These are phyloP conservation scores for Debaryomycetaceae sp. DNA, from an alignment of 1,139 yeast species.

Conservation along the genomic window DNA sequence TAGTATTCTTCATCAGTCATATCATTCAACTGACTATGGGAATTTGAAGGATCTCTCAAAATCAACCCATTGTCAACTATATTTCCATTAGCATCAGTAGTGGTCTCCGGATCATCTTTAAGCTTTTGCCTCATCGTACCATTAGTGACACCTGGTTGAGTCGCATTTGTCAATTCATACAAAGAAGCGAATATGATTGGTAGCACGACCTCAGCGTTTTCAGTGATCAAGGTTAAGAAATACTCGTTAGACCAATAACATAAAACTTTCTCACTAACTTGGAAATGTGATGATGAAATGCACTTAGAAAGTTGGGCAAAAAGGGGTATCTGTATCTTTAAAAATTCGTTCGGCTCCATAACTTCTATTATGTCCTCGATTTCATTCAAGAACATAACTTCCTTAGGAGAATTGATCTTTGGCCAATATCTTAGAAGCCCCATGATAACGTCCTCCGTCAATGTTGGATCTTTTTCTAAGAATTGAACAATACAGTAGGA, in stretches of 20 bases:
- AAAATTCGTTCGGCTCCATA: conserved; percentile 89
- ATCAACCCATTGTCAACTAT: conserved; percentile 40
- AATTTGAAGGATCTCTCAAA: conserved; percentile 20
- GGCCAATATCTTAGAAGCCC: conserved; percentile 97
- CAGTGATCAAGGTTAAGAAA: conserved; percentile 84
- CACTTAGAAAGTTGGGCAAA: conserved; percentile 94
- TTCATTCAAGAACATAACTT: conserved; percentile 92
- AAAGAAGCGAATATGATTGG: conserved; percentile 91
- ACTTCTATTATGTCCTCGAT: conserved; percentile 96
- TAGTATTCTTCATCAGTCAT: conserved; percentile 46
- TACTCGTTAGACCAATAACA: conserved; percentile 95
- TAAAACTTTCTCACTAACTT: conserved; percentile 92
- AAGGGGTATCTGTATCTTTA: conserved; percentile 87
- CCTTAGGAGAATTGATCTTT: conserved; percentile 90
- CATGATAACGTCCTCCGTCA: conserved; percentile 94
- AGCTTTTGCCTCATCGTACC: conserved; percentile 46
- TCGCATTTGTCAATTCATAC: conserved; percentile 69
- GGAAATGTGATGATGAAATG: conserved; percentile 93
- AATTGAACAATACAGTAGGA: conserved; percentile 97
- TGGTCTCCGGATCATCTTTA: conserved; percentile 36
- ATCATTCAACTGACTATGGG: conserved; percentile 20
- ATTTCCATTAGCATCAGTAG: conserved; percentile 47
- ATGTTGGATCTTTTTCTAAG: conserved; percentile 84
- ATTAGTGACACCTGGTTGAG: conserved; percentile 49
- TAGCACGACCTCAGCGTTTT: conserved; percentile 83